Conservation (phyloP, 2,329 filamentous ascomycete species). For the Chaetoscypha palmicola region DNA sequence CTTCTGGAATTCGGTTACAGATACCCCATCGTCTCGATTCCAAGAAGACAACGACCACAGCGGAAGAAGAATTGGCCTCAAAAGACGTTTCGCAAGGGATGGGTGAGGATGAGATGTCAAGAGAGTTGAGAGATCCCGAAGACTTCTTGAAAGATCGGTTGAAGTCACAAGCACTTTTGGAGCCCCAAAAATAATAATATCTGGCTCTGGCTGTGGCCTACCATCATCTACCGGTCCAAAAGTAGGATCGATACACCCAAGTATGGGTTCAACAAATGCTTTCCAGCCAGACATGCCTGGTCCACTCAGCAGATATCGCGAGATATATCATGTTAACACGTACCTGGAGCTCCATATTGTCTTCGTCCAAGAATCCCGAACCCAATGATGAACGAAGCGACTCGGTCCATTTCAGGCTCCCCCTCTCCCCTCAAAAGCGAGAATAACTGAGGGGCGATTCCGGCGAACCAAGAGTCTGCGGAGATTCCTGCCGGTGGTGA, state of each 20-base stretch:
- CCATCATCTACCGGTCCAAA: constrained; percentile 1
- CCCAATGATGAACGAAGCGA: constrained; percentile 55
- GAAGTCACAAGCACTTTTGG: constrained; percentile 34
- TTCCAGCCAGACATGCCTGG: constrained; percentile 54
- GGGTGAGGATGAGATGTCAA: constrained; percentile 60
- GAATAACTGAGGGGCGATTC: constrained; percentile 54
- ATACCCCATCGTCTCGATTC: constrained; percentile 31
- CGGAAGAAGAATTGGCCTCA: constrained; percentile 51
- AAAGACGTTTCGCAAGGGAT: constrained; percentile 54
- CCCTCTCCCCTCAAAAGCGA: constrained; percentile 53
- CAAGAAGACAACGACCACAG: constrained; percentile 58
- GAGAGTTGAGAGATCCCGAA: constrained; percentile 50
- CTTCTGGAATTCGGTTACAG: constrained; percentile 36
- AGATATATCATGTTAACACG: constrained; percentile 13
- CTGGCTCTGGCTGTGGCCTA: constrained; percentile 1
- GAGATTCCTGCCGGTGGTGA: constrained; percentile 48
- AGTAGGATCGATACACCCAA: constrained; percentile 43
- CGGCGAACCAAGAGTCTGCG: constrained; percentile 52
- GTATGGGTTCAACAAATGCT: constrained; percentile 51
- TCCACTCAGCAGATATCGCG: constrained; percentile 13
- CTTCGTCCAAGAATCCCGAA: constrained; percentile 61
- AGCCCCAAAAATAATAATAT: constrained; percentile 16
- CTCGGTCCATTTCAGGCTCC: constrained; percentile 50
- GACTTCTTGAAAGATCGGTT: constrained; percentile 40
- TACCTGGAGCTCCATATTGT: constrained; percentile 56